Conservation (phyloP, 116 monocot genomes). For the Papilionanthe hybrid region DNA sequence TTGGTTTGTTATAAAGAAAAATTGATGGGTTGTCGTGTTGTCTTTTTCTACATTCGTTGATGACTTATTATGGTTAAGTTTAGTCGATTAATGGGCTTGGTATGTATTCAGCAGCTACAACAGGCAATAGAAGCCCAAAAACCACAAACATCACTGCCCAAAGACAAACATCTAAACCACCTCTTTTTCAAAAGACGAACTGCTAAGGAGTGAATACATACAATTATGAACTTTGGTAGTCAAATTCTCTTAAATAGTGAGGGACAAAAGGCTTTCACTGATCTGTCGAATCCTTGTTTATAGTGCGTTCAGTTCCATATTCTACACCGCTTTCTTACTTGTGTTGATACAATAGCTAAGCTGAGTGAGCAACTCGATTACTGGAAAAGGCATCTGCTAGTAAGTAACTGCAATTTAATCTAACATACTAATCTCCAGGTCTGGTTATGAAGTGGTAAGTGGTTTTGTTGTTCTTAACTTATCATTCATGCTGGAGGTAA, state of each 20-base stretch:
- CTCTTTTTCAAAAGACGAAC: too few relatives aligned
- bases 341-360: neutral
- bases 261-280: neutral
- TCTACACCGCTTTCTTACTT: neutral
- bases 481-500: neutral
- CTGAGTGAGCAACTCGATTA: neutral
- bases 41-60: neutral
- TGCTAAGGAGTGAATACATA: neutral
- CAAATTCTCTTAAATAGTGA: neutral
- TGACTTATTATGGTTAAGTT: neutral
- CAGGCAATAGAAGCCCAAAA: neutral
- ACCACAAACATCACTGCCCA: neutral
- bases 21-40: neutral
- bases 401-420: neutral
- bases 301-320: neutral
- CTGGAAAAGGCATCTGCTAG: neutral
- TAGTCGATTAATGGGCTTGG: neutral
- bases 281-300: neutral
- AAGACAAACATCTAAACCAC: neutral
- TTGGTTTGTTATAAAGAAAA: neutral
- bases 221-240: neutral
- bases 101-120: neutral
- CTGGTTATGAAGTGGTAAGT: neutral
- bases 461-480: neutral
- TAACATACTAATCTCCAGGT: too few relatives aligned